Base-by-base conservation (phyloP, 2,329 filamentous ascomycete genomes). In the Epichloe glyceriae region DNA sequence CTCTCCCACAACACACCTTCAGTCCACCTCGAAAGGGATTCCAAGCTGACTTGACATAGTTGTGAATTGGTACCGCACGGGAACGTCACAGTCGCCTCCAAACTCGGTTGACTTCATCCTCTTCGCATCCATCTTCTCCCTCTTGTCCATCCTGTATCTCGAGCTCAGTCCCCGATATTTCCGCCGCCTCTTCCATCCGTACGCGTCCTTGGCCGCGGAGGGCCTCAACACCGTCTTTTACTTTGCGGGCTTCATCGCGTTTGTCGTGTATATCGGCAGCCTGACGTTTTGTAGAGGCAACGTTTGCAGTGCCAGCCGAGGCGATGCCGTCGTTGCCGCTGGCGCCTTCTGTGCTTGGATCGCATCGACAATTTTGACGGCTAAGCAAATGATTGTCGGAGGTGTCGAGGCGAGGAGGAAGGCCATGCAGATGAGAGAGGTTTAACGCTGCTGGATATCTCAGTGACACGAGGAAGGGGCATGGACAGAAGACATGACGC, bases 211-310 rank as follows among this genome's bases (percentile, higher is more conserved):
- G 35, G 68, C 63, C 26, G 55, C 80, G 53, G 78, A 82, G 57
- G 58, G 67, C 35, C 50, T 70, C 57, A 82, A 80, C 61, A 66
- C 71, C 4, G 55, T 80, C 51, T 74, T 82, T 60, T 80, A 79
- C 66, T 77, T 82, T 61, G 68, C 71, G 19, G 78, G 78, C 51
- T 82, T 82, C 65, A 70, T 80, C 57, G 76, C 76, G 10, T 70
- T 82, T 19, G 69, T 75, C 42, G 71, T 76, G 54, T 82, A 80
- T 65, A 72, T 83, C 55, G 67, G 70, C 60, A 67, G 67, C 49
- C 67, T 82, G 47, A 64, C 74, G 50, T 78, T 79, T 66, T 83
- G 79, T 65, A 68, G 70, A 30, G 79, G 79, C 41, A 68, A 67
- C 38, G 75, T 81, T 26, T 83, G 80, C 66, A 68, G 68, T 22